phyloP scores from a whole-genome alignment of 495 filamentous ascomycete genomes.

The Penicillium paxilli region DNA sequence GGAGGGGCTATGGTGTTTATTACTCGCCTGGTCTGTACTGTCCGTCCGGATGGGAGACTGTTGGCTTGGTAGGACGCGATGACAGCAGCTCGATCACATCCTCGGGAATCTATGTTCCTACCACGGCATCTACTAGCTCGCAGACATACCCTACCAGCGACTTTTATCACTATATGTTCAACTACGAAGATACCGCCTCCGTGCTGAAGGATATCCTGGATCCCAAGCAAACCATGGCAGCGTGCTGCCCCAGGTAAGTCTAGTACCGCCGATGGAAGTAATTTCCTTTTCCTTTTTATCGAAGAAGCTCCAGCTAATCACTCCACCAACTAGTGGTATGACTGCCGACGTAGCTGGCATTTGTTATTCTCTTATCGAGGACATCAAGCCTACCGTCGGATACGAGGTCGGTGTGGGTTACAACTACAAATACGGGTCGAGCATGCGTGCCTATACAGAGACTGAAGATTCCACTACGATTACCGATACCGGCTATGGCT shows the following conservation, averaged over 20 bases:
- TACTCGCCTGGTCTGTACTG: conserved; percentile 14
- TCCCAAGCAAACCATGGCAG: neutral
- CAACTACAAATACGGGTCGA: neutral
- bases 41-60: conserved; percentile 8
- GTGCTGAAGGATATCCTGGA: neutral
- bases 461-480: neutral
- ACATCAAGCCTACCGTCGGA: neutral
- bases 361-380: neutral
- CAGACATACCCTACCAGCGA: neutral
- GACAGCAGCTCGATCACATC: neutral
- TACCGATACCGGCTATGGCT: neutral
- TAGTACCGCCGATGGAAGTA: neutral
- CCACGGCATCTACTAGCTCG: neutral
- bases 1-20: neutral
- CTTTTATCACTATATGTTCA: neutral
- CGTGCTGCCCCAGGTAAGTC: neutral
- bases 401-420: neutral
- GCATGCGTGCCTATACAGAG: neutral
- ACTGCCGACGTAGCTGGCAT: neutral
- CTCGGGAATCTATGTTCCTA: conserved; percentile 2
- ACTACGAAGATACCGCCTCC: neutral
- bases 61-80: conserved; percentile 9
- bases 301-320: neutral
- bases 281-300: too few relatives aligned
- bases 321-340: neutral